Evolutionary conservation across 2,329 filamentous ascomycete genomes (phyloP), one percentile per base, ranked within the genome.

Genomic region (Aspergillus vadensis): DNA sequence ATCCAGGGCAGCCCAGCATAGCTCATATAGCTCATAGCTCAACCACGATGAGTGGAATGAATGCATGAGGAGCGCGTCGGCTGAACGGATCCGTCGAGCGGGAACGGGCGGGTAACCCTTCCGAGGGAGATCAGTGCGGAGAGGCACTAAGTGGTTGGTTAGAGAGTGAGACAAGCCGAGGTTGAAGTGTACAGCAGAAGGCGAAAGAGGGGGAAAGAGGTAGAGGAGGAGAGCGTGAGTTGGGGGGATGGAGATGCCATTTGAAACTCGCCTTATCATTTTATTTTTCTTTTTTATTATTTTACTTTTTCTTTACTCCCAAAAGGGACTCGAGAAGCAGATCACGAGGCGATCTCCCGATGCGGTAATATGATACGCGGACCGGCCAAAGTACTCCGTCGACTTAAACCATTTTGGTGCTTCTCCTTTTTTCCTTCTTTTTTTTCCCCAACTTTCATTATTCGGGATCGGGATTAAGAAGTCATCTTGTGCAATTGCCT

Each of bases 341-440:
- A 50, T 50, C n/a, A 50, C 47, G 25, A 50, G 47, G 25, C 23
- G 25, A 50, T 50, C 47, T 6, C 47, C 47, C 47, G 23, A 58
- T 58, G 48, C 36, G 56, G 48, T 58, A 58, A 58, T 53, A 58
- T 52, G 47, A 30, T 50, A 30, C 41, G 41, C 41, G 12, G 41
- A 12, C 41, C 19, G 21, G 14, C 41, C 5, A 44, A 21, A 44
- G 41, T 44, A 21, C 41, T 17, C 39, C 32, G 32, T 36, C 32
- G 32, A 12, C 32, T 36, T 36, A 14, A 36, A 36, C 32, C 12
- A 36, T 36, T 36, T 36, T 36, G 32, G 32, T 36, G 32, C 12
- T 36, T 43, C n/a, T 17, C n/a, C n/a, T 17, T 43, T 19, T 43
- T 19, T 19, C 8, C 6, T 19, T 1, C 17, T 7, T 9, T 9